These are phyloP conservation scores for Pseudozyma thailandica DNA, from an alignment of 1,284 basidiomycete species.

Conservation along the genomic window DNA sequence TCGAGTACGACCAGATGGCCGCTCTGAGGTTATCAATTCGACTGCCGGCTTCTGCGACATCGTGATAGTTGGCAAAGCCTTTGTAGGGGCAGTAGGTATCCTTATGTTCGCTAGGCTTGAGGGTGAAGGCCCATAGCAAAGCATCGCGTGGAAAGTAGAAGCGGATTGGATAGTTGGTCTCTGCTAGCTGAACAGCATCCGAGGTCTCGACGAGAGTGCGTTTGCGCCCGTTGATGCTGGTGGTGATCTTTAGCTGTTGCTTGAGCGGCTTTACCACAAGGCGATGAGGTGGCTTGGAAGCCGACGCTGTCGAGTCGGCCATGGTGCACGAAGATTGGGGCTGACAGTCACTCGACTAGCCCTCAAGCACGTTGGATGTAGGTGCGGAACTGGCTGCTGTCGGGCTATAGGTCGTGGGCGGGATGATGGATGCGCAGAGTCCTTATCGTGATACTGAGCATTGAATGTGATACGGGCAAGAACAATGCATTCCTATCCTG, in stretches of 20 bases:
- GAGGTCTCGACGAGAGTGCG: conserved; percentile 33
- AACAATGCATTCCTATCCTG: too few species aligned
- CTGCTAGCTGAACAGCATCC: conserved; percentile 36
- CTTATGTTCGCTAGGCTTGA: conserved; percentile 22
- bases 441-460: too few species aligned
- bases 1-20: conserved; percentile 41
- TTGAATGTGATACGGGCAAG: too few species aligned
- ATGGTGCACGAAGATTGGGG: too few species aligned
- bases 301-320: conserved; percentile 15
- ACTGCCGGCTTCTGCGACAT: conserved; percentile 19
- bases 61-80: conserved; percentile 41
- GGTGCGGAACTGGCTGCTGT: too few species aligned
- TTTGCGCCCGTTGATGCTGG: conserved; percentile 23
- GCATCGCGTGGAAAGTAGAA: conserved; percentile 48
- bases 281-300: conserved; percentile 33
- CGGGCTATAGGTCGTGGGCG: too few species aligned
- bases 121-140: conserved; percentile 26
- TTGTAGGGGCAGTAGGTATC: conserved; percentile 50
- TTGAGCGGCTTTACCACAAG: conserved; percentile 27
- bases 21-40: conserved; percentile 24
- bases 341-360: too few species aligned
- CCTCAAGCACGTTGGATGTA: background rate
- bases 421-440: too few species aligned
- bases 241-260: conserved; percentile 30
- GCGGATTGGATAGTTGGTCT: conserved; percentile 34